Percentiles rank a stretch among this genome's conserved stretches.
Evolutionary conservation across 2,329 filamentous ascomycete species (phyloP).

Genomic region (Lecanicillium sp.): DNA sequence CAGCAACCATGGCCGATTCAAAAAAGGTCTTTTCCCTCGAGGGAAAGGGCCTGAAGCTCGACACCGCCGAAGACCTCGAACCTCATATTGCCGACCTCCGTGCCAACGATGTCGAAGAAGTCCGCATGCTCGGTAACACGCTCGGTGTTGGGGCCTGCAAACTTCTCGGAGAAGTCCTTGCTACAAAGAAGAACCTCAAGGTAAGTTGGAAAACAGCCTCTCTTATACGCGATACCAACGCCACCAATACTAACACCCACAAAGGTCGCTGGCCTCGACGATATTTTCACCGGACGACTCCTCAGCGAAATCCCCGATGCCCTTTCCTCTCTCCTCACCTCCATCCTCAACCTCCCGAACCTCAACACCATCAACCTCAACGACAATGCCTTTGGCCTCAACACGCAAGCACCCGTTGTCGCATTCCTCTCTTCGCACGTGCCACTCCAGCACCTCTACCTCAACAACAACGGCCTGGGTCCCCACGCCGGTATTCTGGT

Average conservation of each 20-base stretch:
- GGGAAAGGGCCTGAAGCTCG: constrained; percentile 85
- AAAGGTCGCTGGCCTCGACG: constrained; percentile 78
- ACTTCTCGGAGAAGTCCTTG: constrained; percentile 72
- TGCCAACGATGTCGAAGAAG: constrained; percentile 72
- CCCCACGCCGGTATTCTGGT: constrained; percentile 84
- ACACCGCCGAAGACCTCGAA: constrained; percentile 79
- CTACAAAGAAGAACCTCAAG: constrained; percentile 74
- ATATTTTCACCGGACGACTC: constrained; percentile 94
- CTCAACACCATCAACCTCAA: constrained; percentile 91
- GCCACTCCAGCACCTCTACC: constrained; percentile 85
- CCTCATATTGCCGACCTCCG: constrained; percentile 70
- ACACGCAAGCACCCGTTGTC: constrained; percentile 86
- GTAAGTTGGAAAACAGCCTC: constrained; percentile 31
- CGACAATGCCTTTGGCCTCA: constrained; percentile 96
- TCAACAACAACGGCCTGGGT: constrained; percentile 97
- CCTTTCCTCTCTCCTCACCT: constrained; percentile 74
- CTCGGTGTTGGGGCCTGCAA: constrained; percentile 83
- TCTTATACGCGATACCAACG: background rate
- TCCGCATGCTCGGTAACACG: constrained; percentile 84
- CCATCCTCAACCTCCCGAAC: constrained; percentile 76
- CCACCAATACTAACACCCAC: background rate
- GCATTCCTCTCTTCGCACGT: constrained; percentile 84
- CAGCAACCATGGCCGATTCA: constrained; percentile 36
- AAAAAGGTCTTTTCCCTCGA: constrained; percentile 79
- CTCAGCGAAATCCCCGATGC: constrained; percentile 90